Percentiles rank a stretch among this genome's conserved stretches.
phyloP scores from a whole-genome alignment of 1,284 basidiomycete genomes.

The Gomphus sp. region DNA sequence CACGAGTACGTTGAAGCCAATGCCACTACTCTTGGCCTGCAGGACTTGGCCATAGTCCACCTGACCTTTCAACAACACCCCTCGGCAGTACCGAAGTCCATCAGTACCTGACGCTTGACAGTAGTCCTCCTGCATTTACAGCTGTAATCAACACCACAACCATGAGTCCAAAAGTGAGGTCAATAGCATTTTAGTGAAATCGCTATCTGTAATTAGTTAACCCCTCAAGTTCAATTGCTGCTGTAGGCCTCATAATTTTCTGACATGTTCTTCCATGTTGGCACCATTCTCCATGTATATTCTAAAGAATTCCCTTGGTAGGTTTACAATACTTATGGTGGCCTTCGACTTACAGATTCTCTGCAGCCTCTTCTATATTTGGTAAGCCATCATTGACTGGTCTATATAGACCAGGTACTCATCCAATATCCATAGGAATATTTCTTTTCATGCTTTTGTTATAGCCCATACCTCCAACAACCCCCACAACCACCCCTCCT shows the following conservation, averaged over 20 bases:
- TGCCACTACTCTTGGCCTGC: too few relatives aligned
- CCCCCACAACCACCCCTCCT: too few relatives aligned
- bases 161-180: background rate
- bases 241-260: background rate
- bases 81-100: background rate
- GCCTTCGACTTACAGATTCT: background rate
- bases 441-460: background rate
- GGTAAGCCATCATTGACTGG: background rate
- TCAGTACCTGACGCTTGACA: background rate
- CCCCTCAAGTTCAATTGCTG: too few relatives aligned
- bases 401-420: background rate
- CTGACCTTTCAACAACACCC: too few relatives aligned
- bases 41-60: too few relatives aligned
- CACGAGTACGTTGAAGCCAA: too few relatives aligned
- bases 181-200: background rate
- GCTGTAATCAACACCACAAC: background rate
- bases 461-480: too few relatives aligned
- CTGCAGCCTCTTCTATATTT: background rate
- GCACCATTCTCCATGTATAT: background rate
- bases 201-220: background rate
- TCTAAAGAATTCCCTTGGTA: background rate
- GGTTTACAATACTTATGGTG: background rate
- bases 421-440: background rate
- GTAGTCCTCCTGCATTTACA: background rate
- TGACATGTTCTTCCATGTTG: background rate